Evolutionary conservation across 2,329 filamentous ascomycete genomes (phyloP).

Genomic region (Neofusicoccum ribis): DNA sequence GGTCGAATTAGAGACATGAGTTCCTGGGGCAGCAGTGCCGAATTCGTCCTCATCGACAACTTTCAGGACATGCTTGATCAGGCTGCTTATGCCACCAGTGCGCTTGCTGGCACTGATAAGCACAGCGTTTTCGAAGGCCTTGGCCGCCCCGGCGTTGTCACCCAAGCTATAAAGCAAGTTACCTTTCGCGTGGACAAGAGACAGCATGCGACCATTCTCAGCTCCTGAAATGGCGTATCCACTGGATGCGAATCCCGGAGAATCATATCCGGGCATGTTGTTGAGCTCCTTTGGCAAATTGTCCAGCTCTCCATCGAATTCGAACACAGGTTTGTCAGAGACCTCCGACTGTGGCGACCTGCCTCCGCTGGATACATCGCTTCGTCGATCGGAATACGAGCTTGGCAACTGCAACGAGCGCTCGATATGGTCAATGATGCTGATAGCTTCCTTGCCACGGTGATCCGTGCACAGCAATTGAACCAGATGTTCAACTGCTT

Average conservation of each 20-base stretch:
- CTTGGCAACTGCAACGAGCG: slow-evolving; percentile 58
- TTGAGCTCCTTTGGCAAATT: slow-evolving; percentile 39
- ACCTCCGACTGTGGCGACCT: slow-evolving; percentile 56
- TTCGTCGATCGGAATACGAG: slow-evolving; percentile 51
- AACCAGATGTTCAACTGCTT: slow-evolving; percentile 92
- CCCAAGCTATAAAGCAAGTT: slow-evolving; percentile 94
- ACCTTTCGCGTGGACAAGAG: slow-evolving; percentile 96
- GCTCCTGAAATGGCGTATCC: slow-evolving; percentile 81
- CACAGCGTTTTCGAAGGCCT: slow-evolving; percentile 92
- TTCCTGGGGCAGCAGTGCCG: slow-evolving; percentile 11
- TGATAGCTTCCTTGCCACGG: slow-evolving; percentile 79
- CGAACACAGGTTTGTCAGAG: slow-evolving; percentile 59
- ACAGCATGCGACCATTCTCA: slow-evolving; percentile 90
- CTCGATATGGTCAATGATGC: slow-evolving; percentile 84
- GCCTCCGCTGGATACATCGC: slow-evolving; percentile 60
- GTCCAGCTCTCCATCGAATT: slow-evolving; percentile 52
- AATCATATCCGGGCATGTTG: slow-evolving; percentile 43
- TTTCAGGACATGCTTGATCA: slow-evolving; percentile 75
- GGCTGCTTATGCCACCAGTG: slow-evolving; percentile 66
- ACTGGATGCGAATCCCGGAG: slow-evolving; percentile 69
- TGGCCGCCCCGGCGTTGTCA: slow-evolving; percentile 75
- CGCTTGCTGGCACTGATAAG: slow-evolving; percentile 78
- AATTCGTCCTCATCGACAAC: slow-evolving; percentile 53
- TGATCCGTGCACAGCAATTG: slow-evolving; percentile 81
- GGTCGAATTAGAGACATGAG: slow-evolving; percentile 36